Evolutionary conservation across 768 basidiomycete species (phyloP).

Genomic region (Agrocybe pediades): DNA sequence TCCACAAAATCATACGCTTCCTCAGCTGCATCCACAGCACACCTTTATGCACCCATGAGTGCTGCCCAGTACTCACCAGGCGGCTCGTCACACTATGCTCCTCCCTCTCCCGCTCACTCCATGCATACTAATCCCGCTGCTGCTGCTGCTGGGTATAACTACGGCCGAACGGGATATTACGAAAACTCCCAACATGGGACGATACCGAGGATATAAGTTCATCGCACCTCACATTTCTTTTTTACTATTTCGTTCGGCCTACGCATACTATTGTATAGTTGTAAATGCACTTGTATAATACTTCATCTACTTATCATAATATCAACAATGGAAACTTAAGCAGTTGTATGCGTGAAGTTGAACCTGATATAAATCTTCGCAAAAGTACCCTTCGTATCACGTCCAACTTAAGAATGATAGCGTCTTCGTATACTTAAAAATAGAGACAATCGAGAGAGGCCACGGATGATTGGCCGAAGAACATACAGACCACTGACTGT

Average conservation of each 20-base stretch:
- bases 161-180: constrained; percentile 14
- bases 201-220: not conserved
- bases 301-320: not conserved
- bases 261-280: not conserved
- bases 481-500: too few species aligned
- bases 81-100: not conserved
- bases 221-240: not conserved
- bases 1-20: constrained; percentile 17
- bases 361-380: too few species aligned
- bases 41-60: constrained; percentile 6
- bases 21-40: constrained; percentile 5
- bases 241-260: not conserved
- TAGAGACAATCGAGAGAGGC: too few species aligned
- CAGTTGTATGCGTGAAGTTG: not conserved
- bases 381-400: too few species aligned
- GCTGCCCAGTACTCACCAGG: not conserved
- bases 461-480: too few species aligned
- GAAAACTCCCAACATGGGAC: too few species aligned
- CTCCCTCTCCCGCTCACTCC: constrained; percentile 12
- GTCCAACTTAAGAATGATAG: too few species aligned
- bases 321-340: not conserved
- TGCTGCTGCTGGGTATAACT: constrained; percentile 14
- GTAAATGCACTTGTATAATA: not conserved
- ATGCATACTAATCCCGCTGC: constrained; percentile 11
- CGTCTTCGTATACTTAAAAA: too few species aligned